Evolutionary conservation across 306 rosid genomes (phyloP), one percentile per base, ranked within the genome.

Genomic region (Cicer yamashitae): DNA sequence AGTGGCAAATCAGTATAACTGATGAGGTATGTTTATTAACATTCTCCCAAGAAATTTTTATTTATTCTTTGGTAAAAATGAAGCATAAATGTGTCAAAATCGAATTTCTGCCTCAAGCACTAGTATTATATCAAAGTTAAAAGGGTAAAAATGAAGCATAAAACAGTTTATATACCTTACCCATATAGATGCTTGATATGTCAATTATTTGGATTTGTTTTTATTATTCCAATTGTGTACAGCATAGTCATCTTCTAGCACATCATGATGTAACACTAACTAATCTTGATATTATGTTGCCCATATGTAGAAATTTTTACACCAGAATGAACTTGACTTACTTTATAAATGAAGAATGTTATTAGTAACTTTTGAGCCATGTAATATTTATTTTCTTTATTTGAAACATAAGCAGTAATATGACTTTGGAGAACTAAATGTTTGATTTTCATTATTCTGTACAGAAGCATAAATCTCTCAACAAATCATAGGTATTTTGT

Each of bases 1-100:
- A 89, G 81, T 91, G 91, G 97, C 91, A 87, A 61, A 25, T 82
- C 71, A 85, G 83, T 74, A 67, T 83, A 71, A 84, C 77, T 67
- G 91, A 85, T 14, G 86, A 85, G 88, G 88, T 85, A 76, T 73
- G 64, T 69, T 34, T 47, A 47, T 72, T 18, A 8, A 53, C 47
- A 14, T 72, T 34, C 9, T 65, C 69, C 22, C 72, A 59, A n/a
- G 30, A 70, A 40, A 56, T 22, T 66, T 40, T 9, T 58, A 14
- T 7, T 72, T 45, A 37, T 45, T 61, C 34, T 64, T 58, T 77
- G 78, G 6, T 45, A 12, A 20, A 20, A 74, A 46, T 39, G 50
- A 75, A 62, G 13, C 40, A 25, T 58, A 30, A 67, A 43, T 15
- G 48, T 59, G 37, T 67, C 48, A 30, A 8, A 61, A 39, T 38